These are phyloP conservation scores for Fomitopsis palustris DNA, from an alignment of 1,284 basidiomycete genomes.

Conservation along the genomic window DNA sequence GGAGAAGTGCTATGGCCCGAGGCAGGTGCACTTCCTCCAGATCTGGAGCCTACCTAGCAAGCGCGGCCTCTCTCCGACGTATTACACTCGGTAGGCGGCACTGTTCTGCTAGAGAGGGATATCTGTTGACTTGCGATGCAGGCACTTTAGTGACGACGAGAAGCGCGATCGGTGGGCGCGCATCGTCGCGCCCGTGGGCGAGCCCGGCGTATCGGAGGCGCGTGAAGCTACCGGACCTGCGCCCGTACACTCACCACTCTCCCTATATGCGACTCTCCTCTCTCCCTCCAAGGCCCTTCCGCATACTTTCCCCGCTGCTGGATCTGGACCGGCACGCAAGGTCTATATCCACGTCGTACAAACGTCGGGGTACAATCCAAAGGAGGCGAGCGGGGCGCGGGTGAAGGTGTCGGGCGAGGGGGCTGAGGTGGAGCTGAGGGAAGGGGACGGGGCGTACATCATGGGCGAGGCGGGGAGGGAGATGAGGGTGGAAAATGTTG, in stretches of 20 bases:
- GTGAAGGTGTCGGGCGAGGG: slow-evolving; percentile 41
- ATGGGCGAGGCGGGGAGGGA: slow-evolving; percentile 39
- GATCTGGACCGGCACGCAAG: slow-evolving; percentile 30
- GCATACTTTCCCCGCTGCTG: slow-evolving; percentile 37
- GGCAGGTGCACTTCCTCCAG: slow-evolving; percentile 79
- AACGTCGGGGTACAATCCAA: slow-evolving; percentile 70
- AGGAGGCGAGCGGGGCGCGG: slow-evolving; percentile 43
- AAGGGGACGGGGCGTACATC: slow-evolving; percentile 77
- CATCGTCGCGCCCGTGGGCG: slow-evolving; percentile 68
- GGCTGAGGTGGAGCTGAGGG: slow-evolving; percentile 40
- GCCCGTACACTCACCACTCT: slow-evolving; percentile 63
- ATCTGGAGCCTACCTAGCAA: slow-evolving; percentile 79
- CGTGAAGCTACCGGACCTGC: slow-evolving; percentile 73
- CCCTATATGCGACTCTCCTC: slow-evolving; percentile 67
- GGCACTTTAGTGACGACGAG: slow-evolving; percentile 79
- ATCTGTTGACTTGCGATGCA: slow-evolving; percentile 12
- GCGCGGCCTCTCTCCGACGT: slow-evolving; percentile 60
- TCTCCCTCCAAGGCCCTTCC: slow-evolving; percentile 48
- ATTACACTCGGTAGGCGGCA: slow-evolving; percentile 66
- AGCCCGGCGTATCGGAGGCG: slow-evolving; percentile 49
- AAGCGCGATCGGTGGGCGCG: slow-evolving; percentile 69
- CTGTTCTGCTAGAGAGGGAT: background rate
- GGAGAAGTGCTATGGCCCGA: slow-evolving; percentile 59
- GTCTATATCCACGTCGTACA: slow-evolving; percentile 74
- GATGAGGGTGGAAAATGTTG: slow-evolving; percentile 56